phyloP scores from a whole-genome alignment of 257 asterid species.

The Capsicum baccatum region DNA sequence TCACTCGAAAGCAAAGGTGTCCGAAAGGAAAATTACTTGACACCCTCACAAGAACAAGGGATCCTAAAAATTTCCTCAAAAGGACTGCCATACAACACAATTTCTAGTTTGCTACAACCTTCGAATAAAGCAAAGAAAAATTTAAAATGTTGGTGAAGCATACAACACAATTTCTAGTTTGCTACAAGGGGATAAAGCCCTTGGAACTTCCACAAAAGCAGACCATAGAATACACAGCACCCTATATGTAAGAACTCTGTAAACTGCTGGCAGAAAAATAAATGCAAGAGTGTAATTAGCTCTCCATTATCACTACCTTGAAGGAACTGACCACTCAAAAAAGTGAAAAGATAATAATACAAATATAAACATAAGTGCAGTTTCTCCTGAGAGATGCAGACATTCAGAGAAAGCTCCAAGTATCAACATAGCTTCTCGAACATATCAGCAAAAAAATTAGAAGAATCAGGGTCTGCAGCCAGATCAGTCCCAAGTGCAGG shows the following conservation, averaged over 20 bases:
- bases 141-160: neutral
- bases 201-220: no score
- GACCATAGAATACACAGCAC: neutral
- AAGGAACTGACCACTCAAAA: neutral
- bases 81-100: constrained; percentile 23
- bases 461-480: neutral
- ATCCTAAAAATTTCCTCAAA: neutral
- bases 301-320: neutral
- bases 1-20: neutral
- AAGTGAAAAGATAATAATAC: neutral
- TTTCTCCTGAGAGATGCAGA: neutral
- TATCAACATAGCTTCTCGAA: neutral
- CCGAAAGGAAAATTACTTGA: neutral
- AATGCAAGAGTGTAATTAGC: neutral
- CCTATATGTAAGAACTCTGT: neutral
- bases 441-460: neutral
- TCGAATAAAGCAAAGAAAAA: neutral
- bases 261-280: neutral
- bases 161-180: neutral
- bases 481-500: neutral
- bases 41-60: neutral
- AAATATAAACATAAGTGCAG: neutral
- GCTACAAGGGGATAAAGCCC: neutral
- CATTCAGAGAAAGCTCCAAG: constrained; percentile 12
- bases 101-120: neutral